Evolutionary conservation across 2,329 filamentous ascomycete genomes (phyloP).

Genomic region (Hypoxylon sp.): DNA sequence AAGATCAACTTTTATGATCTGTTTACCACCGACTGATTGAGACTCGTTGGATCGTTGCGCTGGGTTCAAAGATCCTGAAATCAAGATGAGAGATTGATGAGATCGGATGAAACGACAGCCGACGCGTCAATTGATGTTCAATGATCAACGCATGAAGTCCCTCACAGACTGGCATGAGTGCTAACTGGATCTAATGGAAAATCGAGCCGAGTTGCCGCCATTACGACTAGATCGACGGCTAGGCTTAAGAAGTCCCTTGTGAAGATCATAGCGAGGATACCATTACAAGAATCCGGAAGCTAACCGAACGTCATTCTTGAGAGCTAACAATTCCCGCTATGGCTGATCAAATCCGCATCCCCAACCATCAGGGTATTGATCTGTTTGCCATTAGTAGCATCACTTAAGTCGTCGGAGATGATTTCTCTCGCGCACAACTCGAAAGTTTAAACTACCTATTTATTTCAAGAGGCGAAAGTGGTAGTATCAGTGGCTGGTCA

Average conservation of each 20-base stretch:
- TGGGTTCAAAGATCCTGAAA: constrained; percentile 24
- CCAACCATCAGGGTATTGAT: not conserved
- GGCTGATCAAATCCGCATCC: not conserved
- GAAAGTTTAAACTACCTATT: not conserved
- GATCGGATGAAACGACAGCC: constrained; percentile 38
- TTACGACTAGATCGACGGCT: constrained; percentile 24
- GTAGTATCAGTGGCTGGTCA: constrained; percentile 1
- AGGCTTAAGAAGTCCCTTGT: constrained; percentile 16
- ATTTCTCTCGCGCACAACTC: not conserved
- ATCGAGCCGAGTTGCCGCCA: constrained; percentile 34
- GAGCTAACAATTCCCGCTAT: not conserved
- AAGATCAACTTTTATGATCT: constrained; percentile 34
- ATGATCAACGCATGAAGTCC: constrained; percentile 35
- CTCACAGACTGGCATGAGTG: constrained; percentile 16
- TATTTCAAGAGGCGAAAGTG: not conserved
- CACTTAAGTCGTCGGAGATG: not conserved
- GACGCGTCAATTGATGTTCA: constrained; percentile 16
- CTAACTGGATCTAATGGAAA: constrained; percentile 18
- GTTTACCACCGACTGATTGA: not conserved
- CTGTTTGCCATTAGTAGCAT: not conserved
- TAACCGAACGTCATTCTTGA: not conserved
- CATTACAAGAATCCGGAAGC: not conserved
- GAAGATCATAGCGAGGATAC: constrained; percentile 29
- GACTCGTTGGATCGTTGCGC: constrained; percentile 3
- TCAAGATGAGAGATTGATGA: constrained; percentile 18